Evolutionary conservation across 2,329 filamentous ascomycete genomes (phyloP).

Genomic region (Aspergillus tubingensis): DNA sequence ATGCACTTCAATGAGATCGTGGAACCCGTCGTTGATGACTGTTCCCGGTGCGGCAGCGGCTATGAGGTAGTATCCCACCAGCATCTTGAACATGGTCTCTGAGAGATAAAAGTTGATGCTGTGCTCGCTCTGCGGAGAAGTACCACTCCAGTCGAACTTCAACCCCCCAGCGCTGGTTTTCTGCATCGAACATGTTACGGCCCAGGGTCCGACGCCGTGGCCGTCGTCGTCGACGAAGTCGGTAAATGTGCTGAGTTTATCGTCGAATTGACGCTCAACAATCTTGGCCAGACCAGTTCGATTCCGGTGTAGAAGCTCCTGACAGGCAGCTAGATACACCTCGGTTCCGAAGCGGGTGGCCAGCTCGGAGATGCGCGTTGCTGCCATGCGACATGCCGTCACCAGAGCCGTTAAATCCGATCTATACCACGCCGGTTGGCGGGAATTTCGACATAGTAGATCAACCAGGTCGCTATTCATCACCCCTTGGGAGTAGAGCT

Average conservation of each 20-base stretch:
- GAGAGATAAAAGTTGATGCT: conserved; percentile 54
- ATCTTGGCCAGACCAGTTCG: conserved; percentile 48
- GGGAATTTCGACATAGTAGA: conserved; percentile 52
- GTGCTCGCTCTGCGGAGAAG: conserved; percentile 49
- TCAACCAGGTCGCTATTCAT: conserved; percentile 50
- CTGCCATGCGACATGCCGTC: conserved; percentile 50
- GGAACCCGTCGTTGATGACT: conserved; percentile 55
- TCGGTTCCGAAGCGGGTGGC: conserved; percentile 48
- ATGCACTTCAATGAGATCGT: conserved; percentile 51
- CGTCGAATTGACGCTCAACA: conserved; percentile 49
- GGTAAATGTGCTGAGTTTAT: conserved; percentile 47
- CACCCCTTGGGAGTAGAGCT: conserved; percentile 48
- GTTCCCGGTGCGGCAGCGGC: conserved; percentile 52
- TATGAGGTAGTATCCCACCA: conserved; percentile 52
- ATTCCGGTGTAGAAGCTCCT: conserved; percentile 49
- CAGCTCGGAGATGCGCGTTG: conserved; percentile 49
- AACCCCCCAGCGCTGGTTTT: conserved; percentile 45
- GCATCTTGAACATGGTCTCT: conserved; percentile 55
- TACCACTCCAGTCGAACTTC: conserved; percentile 53
- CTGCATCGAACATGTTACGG: conserved; percentile 51
- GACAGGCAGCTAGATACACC: conserved; percentile 50
- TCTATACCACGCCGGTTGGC: conserved; percentile 52
- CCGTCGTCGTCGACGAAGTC: conserved; percentile 55
- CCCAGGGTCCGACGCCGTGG: conserved; percentile 49
- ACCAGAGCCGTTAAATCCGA: conserved; percentile 52